These are phyloP conservation scores for Chaetomiaceae sp. DNA, from an alignment of 2,329 filamentous ascomycete species.

Conservation along the genomic window DNA sequence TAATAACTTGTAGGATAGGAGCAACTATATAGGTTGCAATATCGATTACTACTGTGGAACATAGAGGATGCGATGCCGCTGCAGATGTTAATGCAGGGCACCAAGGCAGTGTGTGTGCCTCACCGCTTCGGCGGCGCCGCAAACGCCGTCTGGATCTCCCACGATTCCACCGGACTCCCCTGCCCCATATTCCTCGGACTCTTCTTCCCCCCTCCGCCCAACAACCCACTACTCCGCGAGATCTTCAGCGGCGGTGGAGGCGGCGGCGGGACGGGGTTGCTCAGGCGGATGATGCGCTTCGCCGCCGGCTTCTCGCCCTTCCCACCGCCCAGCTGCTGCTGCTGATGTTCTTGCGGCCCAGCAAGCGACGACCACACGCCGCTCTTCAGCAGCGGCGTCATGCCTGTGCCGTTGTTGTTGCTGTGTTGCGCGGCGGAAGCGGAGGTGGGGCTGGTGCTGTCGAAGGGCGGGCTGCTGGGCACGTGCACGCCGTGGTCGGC, in stretches of 20 bases:
- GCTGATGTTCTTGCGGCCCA: neutral
- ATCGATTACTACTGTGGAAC: no score
- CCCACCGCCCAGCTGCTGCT: no score
- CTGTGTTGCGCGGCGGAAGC: neutral
- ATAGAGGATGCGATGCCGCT: no score
- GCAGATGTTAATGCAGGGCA: no score
- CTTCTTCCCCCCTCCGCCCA: conserved; percentile 10
- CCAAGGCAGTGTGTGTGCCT: no score
- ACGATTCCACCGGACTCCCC: conserved; percentile 32
- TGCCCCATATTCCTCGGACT: conserved; percentile 17
- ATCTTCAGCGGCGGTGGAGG: conserved; percentile 15
- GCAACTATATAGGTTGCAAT: no score
- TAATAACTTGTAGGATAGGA: no score
- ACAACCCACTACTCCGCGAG: conserved; percentile 4
- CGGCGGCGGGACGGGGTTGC: neutral
- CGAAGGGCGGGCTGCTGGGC: neutral
- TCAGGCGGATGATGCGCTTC: neutral
- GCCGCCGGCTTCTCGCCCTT: conserved; percentile 3
- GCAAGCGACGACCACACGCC: conserved; percentile 15
- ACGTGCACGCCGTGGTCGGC: conserved; percentile 25
- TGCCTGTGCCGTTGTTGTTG: neutral
- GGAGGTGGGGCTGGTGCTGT: conserved; percentile 14
- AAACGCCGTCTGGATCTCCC: conserved; percentile 35
- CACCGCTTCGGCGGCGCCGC: conserved; percentile 28
- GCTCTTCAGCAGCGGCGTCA: conserved; percentile 17